phyloP scores from a whole-genome alignment of 352 stramenopile genomes.

The Blastocystis sp. region DNA sequence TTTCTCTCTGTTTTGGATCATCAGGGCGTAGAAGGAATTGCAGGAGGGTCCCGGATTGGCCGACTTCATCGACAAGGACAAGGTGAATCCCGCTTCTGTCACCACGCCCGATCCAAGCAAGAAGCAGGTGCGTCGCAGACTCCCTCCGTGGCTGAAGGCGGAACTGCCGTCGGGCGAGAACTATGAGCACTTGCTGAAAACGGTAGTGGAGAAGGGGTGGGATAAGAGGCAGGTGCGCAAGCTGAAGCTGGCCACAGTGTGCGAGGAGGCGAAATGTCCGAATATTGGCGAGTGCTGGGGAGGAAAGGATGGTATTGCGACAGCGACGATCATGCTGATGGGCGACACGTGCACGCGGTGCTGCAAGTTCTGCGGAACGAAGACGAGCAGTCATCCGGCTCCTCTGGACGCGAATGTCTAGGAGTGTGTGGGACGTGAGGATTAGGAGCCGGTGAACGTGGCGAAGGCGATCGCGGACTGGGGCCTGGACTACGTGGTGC shows the following conservation, averaged over 20 bases:
- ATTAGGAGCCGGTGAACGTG: slow-evolving; percentile 72
- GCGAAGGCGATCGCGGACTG: no score
- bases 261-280: slow-evolving; percentile 96
- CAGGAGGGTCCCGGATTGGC: not conserved
- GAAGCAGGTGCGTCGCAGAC: slow-evolving; percentile 22
- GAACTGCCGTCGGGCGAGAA: slow-evolving; percentile 58
- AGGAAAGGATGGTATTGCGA: slow-evolving; percentile 85
- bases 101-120: slow-evolving; percentile 28
- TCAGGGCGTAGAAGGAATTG: not conserved
- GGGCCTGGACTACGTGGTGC: no score
- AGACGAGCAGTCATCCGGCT: slow-evolving; percentile 88
- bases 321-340: slow-evolving; percentile 98
- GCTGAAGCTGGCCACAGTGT: slow-evolving; percentile 89
- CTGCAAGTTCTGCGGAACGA: slow-evolving; percentile 97
- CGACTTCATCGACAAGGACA: slow-evolving; percentile 42
- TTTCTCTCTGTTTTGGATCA: not conserved
- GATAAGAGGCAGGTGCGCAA: slow-evolving; percentile 45
- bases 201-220: not conserved
- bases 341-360: slow-evolving; percentile 97
- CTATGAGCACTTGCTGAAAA: slow-evolving; percentile 57
- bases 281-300: slow-evolving; percentile 99
- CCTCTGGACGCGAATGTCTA: slow-evolving; percentile 83
- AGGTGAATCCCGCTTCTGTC: slow-evolving; percentile 1
- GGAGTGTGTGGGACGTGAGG: slow-evolving; percentile 62
- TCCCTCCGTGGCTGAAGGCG: slow-evolving; percentile 59